These are phyloP conservation scores for Penstemon newberryi DNA, from an alignment of 257 asterid species.

Conservation along the genomic window DNA sequence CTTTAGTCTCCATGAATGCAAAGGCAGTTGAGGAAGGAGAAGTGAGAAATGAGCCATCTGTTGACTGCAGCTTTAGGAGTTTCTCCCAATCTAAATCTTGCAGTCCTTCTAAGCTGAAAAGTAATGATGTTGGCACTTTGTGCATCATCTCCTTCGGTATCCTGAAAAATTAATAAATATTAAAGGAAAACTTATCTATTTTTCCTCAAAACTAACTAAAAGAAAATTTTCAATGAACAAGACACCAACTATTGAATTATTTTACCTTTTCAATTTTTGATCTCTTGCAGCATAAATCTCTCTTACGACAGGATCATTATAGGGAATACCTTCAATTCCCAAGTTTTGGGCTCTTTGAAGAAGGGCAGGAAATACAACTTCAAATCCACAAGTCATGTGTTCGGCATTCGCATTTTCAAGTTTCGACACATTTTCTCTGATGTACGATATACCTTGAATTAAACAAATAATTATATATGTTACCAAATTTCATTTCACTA, in stretches of 20 bases:
- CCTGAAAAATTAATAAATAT: slow-evolving; percentile 19
- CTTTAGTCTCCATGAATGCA: slow-evolving; percentile 52
- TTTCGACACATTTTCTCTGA: slow-evolving; percentile 35
- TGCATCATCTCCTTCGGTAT: slow-evolving; percentile 48
- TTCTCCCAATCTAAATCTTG: slow-evolving; percentile 50
- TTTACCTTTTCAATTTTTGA: slow-evolving; percentile 30
- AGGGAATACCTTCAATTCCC: slow-evolving; percentile 28
- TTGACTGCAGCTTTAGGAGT: slow-evolving; percentile 43
- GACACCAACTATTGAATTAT: no score
- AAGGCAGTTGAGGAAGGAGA: slow-evolving; percentile 64
- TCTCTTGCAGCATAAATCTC: slow-evolving; percentile 27
- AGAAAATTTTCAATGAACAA: no score
- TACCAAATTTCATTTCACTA: no score
- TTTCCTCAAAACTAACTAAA: no score
- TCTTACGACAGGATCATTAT: slow-evolving; percentile 23
- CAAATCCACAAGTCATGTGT: slow-evolving; percentile 50
- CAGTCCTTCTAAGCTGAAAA: slow-evolving; percentile 51
- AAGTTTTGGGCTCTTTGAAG: slow-evolving; percentile 32
- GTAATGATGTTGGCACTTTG: slow-evolving; percentile 40
- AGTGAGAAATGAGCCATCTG: slow-evolving; percentile 53
- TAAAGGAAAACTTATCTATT: no score
- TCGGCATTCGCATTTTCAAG: slow-evolving; percentile 31
- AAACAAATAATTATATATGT: background rate
- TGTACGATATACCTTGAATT: slow-evolving; percentile 33
- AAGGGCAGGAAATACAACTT: slow-evolving; percentile 36